Percentiles rank a stretch among this genome's conserved stretches.
These are phyloP conservation scores for Penicillium digitatum DNA, from an alignment of 2,329 filamentous ascomycete genomes.

Conservation along the genomic window DNA sequence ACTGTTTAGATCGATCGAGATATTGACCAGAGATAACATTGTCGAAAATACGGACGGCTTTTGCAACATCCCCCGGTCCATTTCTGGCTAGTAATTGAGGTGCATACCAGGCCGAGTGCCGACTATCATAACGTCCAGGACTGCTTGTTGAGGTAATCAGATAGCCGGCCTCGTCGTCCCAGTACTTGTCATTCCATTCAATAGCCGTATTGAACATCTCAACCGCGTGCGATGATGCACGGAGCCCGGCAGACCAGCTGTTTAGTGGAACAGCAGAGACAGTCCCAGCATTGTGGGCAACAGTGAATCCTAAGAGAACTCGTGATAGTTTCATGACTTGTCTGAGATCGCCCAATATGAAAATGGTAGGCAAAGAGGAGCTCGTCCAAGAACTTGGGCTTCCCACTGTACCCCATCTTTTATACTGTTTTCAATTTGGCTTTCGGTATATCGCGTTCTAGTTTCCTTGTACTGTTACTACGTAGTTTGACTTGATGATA, in stretches of 20 bases:
- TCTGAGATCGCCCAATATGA: background rate
- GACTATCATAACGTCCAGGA: slow-evolving; percentile 16
- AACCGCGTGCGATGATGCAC: background rate
- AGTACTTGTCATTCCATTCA: slow-evolving; percentile 18
- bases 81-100: slow-evolving; percentile 19
- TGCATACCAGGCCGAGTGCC: slow-evolving; percentile 20
- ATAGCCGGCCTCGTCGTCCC: slow-evolving; percentile 16
- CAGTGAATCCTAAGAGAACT: background rate
- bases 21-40: slow-evolving; percentile 21
- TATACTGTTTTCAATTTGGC: background rate
- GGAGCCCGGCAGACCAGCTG: background rate
- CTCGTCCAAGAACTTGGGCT: background rate
- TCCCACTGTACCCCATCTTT: background rate
- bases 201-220: slow-evolving; percentile 19
- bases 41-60: slow-evolving; percentile 18
- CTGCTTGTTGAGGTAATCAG: slow-evolving; percentile 11
- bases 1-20: slow-evolving; percentile 14
- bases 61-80: slow-evolving; percentile 11
- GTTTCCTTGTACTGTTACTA: background rate
- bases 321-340: background rate
- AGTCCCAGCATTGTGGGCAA: background rate
- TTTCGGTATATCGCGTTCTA: background rate
- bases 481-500: background rate
- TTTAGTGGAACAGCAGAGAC: background rate
- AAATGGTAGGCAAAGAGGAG: background rate